Evolutionary conservation across 371 early-diverging fungal genomes (phyloP).

Genomic region (Blastocladiella emersonii): DNA sequence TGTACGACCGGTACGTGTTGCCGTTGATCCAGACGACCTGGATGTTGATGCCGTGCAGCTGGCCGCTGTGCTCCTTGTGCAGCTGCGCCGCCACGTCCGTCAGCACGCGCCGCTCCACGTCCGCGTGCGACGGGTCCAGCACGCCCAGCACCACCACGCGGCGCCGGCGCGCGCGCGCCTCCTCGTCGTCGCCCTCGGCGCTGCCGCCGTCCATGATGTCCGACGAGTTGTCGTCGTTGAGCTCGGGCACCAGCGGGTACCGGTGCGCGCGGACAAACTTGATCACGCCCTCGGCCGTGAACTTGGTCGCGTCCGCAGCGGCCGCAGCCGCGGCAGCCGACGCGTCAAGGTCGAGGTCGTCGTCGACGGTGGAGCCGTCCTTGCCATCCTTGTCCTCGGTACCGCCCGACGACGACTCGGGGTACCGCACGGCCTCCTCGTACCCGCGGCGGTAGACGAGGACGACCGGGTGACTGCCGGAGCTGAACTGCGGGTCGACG

Average conservation of each 20-base stretch:
- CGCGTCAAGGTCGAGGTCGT: neutral
- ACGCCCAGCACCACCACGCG: neutral
- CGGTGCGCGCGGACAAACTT: neutral
- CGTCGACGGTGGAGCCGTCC: neutral
- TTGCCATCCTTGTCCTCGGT: neutral
- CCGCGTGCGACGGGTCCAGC: neutral
- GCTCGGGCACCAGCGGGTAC: constrained; percentile 3
- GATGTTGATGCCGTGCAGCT: neutral
- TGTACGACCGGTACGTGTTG: neutral
- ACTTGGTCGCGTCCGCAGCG: neutral
- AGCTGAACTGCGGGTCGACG: neutral
- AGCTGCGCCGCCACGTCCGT: neutral
- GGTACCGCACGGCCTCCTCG: neutral
- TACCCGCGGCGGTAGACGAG: constrained; percentile 3
- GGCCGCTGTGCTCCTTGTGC: neutral
- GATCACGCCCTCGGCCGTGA: neutral
- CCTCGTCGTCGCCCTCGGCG: neutral
- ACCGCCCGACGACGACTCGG: neutral
- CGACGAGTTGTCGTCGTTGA: neutral
- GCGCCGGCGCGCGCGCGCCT: neutral
- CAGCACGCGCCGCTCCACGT: neutral
- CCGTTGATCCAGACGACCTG: constrained; percentile 1
- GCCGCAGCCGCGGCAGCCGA: neutral
- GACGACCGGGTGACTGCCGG: neutral
- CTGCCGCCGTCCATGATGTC: neutral